Evolutionary conservation across 2,329 filamentous ascomycete species (phyloP).

Genomic region (Stagonosporopsis chrysanthemi): DNA sequence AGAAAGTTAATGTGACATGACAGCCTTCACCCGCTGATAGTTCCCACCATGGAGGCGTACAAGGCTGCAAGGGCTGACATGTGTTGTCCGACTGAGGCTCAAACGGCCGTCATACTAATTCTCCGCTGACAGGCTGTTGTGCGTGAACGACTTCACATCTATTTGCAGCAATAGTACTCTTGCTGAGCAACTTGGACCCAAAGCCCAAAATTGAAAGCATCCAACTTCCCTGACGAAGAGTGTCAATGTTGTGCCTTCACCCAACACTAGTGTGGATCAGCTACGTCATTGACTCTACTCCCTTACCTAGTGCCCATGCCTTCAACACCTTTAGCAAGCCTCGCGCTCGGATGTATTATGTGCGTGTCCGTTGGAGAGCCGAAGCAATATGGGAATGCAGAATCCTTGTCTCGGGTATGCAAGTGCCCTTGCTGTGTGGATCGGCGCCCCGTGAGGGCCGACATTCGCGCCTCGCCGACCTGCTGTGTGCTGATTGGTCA

Average conservation of each 20-base stretch:
- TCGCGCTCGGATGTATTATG: neutral
- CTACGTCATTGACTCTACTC: conserved; percentile 10
- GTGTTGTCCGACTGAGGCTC: neutral
- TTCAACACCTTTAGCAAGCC: neutral
- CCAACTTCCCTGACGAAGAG: neutral
- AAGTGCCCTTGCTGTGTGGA: conserved; percentile 3
- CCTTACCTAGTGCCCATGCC: no score
- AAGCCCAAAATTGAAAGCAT: neutral
- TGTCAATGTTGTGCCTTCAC: neutral
- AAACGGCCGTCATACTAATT: no score
- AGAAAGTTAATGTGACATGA: neutral
- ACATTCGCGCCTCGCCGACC: neutral
- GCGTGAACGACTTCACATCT: neutral
- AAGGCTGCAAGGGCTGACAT: neutral
- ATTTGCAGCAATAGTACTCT: neutral
- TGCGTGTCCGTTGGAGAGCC: conserved; percentile 31
- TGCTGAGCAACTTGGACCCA: neutral
- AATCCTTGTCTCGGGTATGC: conserved; percentile 10
- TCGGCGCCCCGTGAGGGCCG: conserved; percentile 8
- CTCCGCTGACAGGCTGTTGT: neutral
- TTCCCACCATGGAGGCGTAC: neutral
- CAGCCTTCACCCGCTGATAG: neutral
- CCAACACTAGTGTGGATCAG: neutral
- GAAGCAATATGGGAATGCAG: conserved; percentile 8
- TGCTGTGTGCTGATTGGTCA: conserved; percentile 1